Conservation (phyloP, 192 early-diverging fungal genomes). For the Bifiguratus adelaidae region DNA sequence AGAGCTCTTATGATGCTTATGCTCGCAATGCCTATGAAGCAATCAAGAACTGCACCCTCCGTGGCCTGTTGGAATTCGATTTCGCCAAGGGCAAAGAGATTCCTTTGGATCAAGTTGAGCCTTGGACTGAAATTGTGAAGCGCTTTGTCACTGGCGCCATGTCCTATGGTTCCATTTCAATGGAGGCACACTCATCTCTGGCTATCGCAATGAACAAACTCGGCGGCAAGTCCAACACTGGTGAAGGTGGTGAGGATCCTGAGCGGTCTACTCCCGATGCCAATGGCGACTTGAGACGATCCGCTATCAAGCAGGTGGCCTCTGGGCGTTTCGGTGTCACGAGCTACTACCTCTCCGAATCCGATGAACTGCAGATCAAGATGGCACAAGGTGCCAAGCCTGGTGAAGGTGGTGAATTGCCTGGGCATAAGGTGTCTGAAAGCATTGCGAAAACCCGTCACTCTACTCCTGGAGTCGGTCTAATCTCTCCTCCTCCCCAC, state of each 20-base stretch:
- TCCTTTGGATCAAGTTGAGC: constrained; percentile 91
- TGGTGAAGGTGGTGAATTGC: constrained; percentile 82
- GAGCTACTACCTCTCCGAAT: constrained; percentile 84
- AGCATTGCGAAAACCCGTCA: constrained; percentile 83
- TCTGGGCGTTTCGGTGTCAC: constrained; percentile 98
- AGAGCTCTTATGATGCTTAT: constrained; percentile 78
- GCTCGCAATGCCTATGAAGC: constrained; percentile 65
- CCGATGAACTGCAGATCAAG: constrained; percentile 98
- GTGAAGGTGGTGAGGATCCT: constrained; percentile 96
- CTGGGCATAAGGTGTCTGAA: constrained; percentile 61
- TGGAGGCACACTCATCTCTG: constrained; percentile 85
- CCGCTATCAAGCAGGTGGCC: constrained; percentile 98
- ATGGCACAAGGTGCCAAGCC: constrained; percentile 99
- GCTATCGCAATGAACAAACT: constrained; percentile 93
- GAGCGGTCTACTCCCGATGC: constrained; percentile 56
- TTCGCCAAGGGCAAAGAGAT: constrained; percentile 59
- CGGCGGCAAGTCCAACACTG: constrained; percentile 97
- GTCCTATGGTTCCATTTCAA: constrained; percentile 96
- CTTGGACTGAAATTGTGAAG: constrained; percentile 93
- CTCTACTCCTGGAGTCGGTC: constrained; percentile 89
- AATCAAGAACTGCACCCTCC: constrained; percentile 86
- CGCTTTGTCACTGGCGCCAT: constrained; percentile 98
- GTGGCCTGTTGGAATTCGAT: constrained; percentile 89
- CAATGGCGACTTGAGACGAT: constrained; percentile 77
- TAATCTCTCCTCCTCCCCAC: constrained; percentile 96